Evolutionary conservation across 441 rosid genomes (phyloP).

Genomic region (Erysimum pusillum): DNA sequence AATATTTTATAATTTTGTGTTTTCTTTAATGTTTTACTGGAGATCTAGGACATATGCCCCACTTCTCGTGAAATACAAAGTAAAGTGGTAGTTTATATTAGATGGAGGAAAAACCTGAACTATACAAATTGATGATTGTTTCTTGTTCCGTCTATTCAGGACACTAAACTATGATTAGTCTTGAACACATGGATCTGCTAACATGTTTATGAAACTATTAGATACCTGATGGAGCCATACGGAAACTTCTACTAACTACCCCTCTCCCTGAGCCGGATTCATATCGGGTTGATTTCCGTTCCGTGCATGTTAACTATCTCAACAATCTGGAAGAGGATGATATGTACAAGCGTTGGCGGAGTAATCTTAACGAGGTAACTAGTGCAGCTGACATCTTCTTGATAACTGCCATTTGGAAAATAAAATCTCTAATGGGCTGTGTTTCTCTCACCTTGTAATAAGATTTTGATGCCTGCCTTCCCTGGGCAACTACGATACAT

Average conservation of each 20-base stretch:
- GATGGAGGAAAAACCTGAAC: conserved; percentile 27
- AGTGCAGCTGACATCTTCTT: conserved; percentile 36
- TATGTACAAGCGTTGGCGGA: conserved; percentile 96
- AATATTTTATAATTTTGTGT: conserved; percentile 18
- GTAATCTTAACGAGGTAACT: conserved; percentile 90
- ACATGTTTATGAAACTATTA: conserved; percentile 50
- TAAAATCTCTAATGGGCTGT: conserved; percentile 36
- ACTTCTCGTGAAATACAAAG: conserved; percentile 19
- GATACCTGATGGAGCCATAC: conserved; percentile 75
- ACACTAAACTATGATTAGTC: conserved; percentile 36
- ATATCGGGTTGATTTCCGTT: conserved; percentile 94
- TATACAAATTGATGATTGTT: conserved; percentile 6
- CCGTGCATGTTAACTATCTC: conserved; percentile 92
- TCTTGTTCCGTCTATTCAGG: conserved; percentile 11
- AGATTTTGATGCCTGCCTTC: conserved; percentile 99
- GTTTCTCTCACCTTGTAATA: conserved; percentile 46
- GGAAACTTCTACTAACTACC: conserved; percentile 74
- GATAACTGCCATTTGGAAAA: conserved; percentile 36
- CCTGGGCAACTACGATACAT: conserved; percentile 97
- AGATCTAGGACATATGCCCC: conserved; percentile 7
- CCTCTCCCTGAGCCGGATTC: conserved; percentile 81
- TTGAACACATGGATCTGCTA: conserved; percentile 39
- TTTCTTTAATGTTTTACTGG: conserved; percentile 16
- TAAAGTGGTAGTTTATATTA: conserved; percentile 26
- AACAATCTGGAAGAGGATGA: conserved; percentile 99